phyloP scores from a whole-genome alignment of 1,139 yeast genomes.

The Candida albicans region DNA sequence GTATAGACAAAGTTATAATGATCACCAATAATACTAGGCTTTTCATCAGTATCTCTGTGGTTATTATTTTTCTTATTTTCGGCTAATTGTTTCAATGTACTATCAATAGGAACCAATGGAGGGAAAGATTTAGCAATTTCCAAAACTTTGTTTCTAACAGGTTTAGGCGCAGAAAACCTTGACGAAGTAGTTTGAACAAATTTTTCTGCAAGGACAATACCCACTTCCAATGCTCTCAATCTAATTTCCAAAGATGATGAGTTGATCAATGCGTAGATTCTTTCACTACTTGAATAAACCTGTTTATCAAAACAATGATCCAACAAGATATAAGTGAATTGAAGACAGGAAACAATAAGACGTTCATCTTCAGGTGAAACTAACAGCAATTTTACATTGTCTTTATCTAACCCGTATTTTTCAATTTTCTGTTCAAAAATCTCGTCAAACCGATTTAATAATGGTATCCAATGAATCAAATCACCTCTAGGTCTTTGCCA shows the following conservation, averaged over 20 bases:
- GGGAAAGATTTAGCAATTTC: constrained; percentile 59
- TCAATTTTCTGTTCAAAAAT: constrained; percentile 55
- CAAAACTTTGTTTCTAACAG: constrained; percentile 45
- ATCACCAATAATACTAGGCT: constrained; percentile 37
- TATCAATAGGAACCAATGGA: constrained; percentile 46
- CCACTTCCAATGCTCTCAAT: constrained; percentile 63
- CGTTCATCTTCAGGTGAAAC: constrained; percentile 48
- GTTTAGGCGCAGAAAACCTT: constrained; percentile 45
- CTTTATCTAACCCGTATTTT: constrained; percentile 55
- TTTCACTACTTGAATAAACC: constrained; percentile 66
- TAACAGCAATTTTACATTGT: constrained; percentile 44
- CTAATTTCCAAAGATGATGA: constrained; percentile 62
- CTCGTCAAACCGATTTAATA: constrained; percentile 72
- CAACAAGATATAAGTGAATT: constrained; percentile 62
- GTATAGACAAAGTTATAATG: constrained; percentile 59
- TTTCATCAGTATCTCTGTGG: constrained; percentile 16
- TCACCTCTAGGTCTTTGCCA: constrained; percentile 78
- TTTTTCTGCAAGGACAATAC: constrained; percentile 60
- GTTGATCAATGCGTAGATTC: constrained; percentile 59
- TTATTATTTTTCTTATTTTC: constrained; percentile 18
- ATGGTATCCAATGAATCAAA: constrained; percentile 72
- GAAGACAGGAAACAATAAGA: constrained; percentile 52
- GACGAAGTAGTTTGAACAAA: constrained; percentile 45
- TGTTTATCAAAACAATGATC: constrained; percentile 70
- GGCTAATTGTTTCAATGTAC: constrained; percentile 18